These are phyloP conservation scores for Boechera retrofracta DNA, from an alignment of 345 rosid species.

Conservation along the genomic window DNA sequence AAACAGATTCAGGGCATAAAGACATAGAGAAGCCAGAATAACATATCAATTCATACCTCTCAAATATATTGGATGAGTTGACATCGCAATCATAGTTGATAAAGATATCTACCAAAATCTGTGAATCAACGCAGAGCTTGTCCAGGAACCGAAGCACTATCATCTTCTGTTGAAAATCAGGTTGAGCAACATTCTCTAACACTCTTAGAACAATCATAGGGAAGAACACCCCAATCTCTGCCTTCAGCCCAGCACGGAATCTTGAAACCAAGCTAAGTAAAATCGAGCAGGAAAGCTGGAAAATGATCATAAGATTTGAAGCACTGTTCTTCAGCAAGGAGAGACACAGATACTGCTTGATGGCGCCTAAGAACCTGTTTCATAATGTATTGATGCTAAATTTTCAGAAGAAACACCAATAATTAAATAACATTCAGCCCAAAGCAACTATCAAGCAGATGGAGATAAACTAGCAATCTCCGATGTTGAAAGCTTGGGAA, in stretches of 20 bases:
- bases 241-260: conserved; percentile 98
- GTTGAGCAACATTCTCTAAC: conserved; percentile 95
- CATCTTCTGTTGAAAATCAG: conserved; percentile 99
- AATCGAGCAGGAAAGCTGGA: conserved; percentile 99
- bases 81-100: conserved; percentile 99
- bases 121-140: conserved; percentile 96
- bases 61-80: conserved; percentile 97
- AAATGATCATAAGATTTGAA: conserved; percentile 92
- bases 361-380: conserved; percentile 97
- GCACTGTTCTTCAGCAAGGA: conserved; percentile 96
- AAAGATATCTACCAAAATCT: conserved; percentile 96
- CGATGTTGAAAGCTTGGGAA: conserved; percentile 12
- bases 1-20: not conserved
- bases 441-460: conserved; percentile 28
- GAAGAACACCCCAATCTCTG: conserved; percentile 99
- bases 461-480: conserved; percentile 17
- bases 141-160: conserved; percentile 96
- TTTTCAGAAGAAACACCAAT: conserved; percentile 20
- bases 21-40: conserved; percentile 17
- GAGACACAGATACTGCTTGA: conserved; percentile 94
- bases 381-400: conserved; percentile 37
- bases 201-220: conserved; percentile 99
- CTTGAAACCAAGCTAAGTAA: conserved; percentile 96
- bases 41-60: conserved; percentile 65
- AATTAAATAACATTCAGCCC: not conserved